Conservation (phyloP, 1,284 basidiomycete genomes). For the Rhodotorula sp. region DNA sequence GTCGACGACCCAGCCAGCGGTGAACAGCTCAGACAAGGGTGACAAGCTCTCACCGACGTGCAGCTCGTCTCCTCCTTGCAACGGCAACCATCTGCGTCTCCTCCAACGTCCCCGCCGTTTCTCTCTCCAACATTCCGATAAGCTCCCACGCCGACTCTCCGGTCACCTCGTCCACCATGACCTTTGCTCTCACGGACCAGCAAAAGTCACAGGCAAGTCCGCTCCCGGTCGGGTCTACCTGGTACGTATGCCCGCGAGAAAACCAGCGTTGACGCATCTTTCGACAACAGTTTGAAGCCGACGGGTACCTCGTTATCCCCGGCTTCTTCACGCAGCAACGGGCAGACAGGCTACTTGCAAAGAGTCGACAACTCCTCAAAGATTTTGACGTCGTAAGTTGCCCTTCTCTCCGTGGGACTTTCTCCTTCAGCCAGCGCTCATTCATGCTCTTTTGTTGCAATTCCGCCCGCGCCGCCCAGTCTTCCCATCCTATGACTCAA, state of each 20-base stretch:
- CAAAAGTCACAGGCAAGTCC: constrained; percentile 26
- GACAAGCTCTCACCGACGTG: too few relatives aligned
- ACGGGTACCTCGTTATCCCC: constrained; percentile 57
- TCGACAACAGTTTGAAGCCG: constrained; percentile 35
- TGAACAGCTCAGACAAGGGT: too few relatives aligned
- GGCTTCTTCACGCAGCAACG: constrained; percentile 65
- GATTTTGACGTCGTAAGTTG: constrained; percentile 60
- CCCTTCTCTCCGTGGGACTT: too few relatives aligned
- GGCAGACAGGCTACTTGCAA: constrained; percentile 62
- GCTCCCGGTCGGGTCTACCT: background rate
- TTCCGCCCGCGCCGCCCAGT: constrained; percentile 32
- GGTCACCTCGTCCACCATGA: background rate
- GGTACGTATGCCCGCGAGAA: background rate
- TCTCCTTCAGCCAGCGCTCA: background rate
- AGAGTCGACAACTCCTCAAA: constrained; percentile 57
- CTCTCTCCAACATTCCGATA: too few relatives aligned
- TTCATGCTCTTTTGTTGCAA: background rate
- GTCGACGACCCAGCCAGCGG: too few relatives aligned
- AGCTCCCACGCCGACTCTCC: too few relatives aligned
- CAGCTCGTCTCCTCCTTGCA: too few relatives aligned
- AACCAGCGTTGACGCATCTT: background rate
- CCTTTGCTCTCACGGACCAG: constrained; percentile 15
- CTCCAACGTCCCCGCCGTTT: too few relatives aligned
- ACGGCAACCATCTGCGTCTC: too few relatives aligned
- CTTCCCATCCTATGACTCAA: constrained; percentile 79